A percentile compares a stretch with the other conserved stretches of the same genome.
phyloP scores from a whole-genome alignment of 257 asterid genomes.

The Paraleonurus japonicus region DNA sequence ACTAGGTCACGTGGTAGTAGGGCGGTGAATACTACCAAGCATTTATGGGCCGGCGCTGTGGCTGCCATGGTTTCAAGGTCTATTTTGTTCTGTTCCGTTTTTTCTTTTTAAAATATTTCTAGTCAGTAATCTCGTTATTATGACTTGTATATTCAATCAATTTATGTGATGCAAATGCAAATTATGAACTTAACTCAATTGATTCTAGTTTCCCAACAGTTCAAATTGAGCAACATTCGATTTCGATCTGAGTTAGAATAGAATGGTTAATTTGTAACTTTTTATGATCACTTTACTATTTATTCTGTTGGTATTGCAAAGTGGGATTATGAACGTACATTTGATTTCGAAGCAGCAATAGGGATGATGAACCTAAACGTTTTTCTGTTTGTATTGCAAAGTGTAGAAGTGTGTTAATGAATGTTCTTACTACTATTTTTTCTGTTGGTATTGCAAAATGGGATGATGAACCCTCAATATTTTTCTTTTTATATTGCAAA shows the following conservation, averaged over 20 bases:
- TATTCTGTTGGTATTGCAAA: conserved; percentile 11
- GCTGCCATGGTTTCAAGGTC: conserved; percentile 96
- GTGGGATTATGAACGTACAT: not conserved
- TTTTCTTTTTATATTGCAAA: too few relatives aligned
- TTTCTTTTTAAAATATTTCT: not conserved
- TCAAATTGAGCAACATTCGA: not conserved
- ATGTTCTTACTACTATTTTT: conserved; percentile 19
- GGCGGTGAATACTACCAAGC: conserved; percentile 85
- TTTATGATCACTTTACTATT: not conserved
- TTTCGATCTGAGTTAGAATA: conserved; percentile 8
- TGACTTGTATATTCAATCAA: not conserved
- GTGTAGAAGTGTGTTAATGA: conserved; percentile 17
- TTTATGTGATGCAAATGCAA: not conserved
- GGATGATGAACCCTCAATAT: conserved; percentile 15
- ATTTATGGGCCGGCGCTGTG: conserved; percentile 95
- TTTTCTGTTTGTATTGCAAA: not conserved
- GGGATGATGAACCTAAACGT: conserved; percentile 13
- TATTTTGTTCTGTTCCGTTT: not conserved
- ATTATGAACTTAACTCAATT: not conserved
- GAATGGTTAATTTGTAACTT: not conserved
- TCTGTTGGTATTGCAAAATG: too few relatives aligned
- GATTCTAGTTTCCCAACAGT: not conserved
- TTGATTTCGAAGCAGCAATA: not conserved
- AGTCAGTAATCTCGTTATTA: not conserved
- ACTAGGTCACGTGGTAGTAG: conserved; percentile 44